Evolutionary conservation across 1,284 basidiomycete species (phyloP), one percentile per base, ranked within the genome.

Genomic region (Microbotryomycetes sp.): DNA sequence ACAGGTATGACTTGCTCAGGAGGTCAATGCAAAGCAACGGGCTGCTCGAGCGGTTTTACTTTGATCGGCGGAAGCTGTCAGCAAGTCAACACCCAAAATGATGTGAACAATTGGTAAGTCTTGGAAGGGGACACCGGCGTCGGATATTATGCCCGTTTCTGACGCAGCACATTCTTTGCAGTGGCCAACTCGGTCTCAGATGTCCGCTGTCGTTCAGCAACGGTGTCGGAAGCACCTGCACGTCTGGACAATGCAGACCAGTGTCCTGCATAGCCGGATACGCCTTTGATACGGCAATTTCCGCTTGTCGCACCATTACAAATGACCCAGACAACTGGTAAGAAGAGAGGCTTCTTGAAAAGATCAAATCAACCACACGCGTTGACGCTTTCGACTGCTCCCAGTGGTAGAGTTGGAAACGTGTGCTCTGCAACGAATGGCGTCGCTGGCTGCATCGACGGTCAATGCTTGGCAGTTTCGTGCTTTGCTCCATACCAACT

Each of bases 181-280:
- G 64, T 21, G 64, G 64, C 7, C 35, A 24, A 5, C 18, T 57
- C 35, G 65, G 63, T 24, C 60, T 54, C 16, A 45, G 29, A 7
- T 69, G 63, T 57, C 59, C 66, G 3, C 30, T 56, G 6, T 50
- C 55, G 0, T 65, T 60, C 30, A 41, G 59, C 9, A 67, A 67
- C 61, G 66, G 63, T 27, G 51, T 35, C 28, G 67, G 65, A 1
- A 35, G 58, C 3, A 41, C 35, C 35, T 67, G 67, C 59, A 41
- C 47, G 11, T 23, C 24, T 46, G 62, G 65, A 7, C n/a, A 31
- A 1, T 70, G 68, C 57, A 15, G 27, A 2, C 52, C 54, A 2
- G 26, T 56, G 31, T 51, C 54, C 16, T 70, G 68, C 64, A 52
- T 54, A 35, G 23, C 30, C 7, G 66, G 66, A 15, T 66, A 49